These are phyloP conservation scores for Phytophthora tentaculata DNA, from an alignment of 352 stramenopile genomes.

Conservation along the genomic window DNA sequence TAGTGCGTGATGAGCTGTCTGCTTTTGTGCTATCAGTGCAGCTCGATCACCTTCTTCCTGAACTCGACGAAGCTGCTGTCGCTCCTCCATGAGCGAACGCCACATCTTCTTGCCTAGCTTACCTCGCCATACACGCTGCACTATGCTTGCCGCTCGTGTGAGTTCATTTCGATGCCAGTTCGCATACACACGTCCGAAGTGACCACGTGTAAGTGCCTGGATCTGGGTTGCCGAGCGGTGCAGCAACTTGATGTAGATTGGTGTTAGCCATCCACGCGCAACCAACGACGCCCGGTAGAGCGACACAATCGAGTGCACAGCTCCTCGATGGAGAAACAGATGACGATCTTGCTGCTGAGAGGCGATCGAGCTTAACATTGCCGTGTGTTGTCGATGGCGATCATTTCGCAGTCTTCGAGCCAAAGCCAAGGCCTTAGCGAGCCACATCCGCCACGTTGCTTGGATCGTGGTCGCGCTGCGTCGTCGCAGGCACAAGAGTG, in stretches of 20 bases:
- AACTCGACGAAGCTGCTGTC: constrained; percentile 45
- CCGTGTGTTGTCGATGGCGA: constrained; percentile 40
- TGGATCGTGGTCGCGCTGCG: constrained; percentile 65
- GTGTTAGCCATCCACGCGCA: constrained; percentile 63
- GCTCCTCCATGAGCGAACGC: constrained; percentile 54
- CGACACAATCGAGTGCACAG: constrained; percentile 48
- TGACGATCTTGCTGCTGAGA: constrained; percentile 26
- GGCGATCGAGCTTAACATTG: constrained; percentile 35
- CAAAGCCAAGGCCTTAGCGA: constrained; percentile 55
- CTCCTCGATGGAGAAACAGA: constrained; percentile 66
- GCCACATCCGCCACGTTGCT: constrained; percentile 82
- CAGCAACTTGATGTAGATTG: constrained; percentile 51
- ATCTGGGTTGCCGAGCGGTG: constrained; percentile 56
- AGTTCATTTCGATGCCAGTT: constrained; percentile 40
- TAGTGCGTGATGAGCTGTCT: constrained; percentile 62
- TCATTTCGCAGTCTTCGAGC: constrained; percentile 48
- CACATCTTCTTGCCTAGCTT: constrained; percentile 65
- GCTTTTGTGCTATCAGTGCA: constrained; percentile 61
- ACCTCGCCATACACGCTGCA: constrained; percentile 72
- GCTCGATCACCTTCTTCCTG: constrained; percentile 71
- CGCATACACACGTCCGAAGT: constrained; percentile 47
- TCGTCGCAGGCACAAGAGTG: constrained; percentile 41
- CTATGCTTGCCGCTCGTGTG: constrained; percentile 33
- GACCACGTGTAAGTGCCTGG: constrained; percentile 63
- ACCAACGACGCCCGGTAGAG: constrained; percentile 57